Conservation (phyloP, 371 early-diverging fungal genomes). For the Mucor velutinosus region DNA sequence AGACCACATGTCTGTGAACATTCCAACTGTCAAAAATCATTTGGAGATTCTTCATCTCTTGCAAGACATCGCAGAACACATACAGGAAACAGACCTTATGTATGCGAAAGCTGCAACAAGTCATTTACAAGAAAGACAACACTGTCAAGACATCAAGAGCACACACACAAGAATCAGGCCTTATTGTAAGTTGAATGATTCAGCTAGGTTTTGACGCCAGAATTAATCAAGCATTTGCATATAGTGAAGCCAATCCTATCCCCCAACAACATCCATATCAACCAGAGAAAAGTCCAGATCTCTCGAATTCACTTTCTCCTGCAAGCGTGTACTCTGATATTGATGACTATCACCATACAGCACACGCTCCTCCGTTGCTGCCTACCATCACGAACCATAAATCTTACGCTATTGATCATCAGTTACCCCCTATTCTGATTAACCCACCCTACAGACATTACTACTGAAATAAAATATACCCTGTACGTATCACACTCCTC, state of each 20-base stretch:
- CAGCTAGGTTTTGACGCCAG: neutral
- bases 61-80: constrained; percentile 46
- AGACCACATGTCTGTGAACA: constrained; percentile 75
- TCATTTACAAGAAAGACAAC: constrained; percentile 67
- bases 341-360: neutral
- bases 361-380: neutral
- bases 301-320: neutral
- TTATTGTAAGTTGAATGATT: neutral
- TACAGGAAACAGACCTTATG: constrained; percentile 39
- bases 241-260: neutral
- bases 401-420: neutral
- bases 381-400: neutral
- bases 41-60: constrained; percentile 56
- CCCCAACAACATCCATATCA: neutral
- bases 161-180: neutral
- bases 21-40: constrained; percentile 58
- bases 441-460: neutral
- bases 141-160: constrained; percentile 59
- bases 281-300: neutral
- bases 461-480: neutral
- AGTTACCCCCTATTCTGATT: neutral
- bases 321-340: neutral
- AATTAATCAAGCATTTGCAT: neutral
- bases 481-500: neutral
- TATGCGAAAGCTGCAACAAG: constrained; percentile 45